Percentiles rank a stretch among this genome's conserved stretches.
These are phyloP conservation scores for Xylaria sp. DNA, from an alignment of 2,329 filamentous ascomycete species.

Conservation along the genomic window DNA sequence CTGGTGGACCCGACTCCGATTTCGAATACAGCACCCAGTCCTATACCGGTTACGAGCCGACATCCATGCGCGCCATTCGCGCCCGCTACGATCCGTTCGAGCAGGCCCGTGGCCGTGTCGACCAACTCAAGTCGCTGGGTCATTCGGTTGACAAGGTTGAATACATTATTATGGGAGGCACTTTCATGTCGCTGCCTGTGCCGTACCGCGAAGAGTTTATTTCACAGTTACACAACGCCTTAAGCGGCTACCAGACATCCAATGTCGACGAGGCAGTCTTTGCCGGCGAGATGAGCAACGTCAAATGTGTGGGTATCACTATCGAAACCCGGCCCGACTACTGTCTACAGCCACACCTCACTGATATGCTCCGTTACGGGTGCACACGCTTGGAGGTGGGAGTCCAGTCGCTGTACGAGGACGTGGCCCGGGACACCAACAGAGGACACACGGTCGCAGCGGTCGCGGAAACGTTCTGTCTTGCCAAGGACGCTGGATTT, in stretches of 20 bases:
- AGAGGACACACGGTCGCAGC: constrained; percentile 93
- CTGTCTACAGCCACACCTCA: constrained; percentile 92
- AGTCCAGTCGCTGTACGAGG: constrained; percentile 95
- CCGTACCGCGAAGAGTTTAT: constrained; percentile 94
- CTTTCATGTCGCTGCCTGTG: constrained; percentile 94
- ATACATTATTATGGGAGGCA: constrained; percentile 99
- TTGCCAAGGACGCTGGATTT: constrained; percentile 98
- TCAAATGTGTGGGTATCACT: constrained; percentile 97
- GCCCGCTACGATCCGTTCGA: constrained; percentile 98
- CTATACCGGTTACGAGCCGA: constrained; percentile 97
- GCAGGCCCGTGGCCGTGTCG: constrained; percentile 91
- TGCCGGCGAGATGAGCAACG: constrained; percentile 93
- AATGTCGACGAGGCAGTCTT: constrained; percentile 95
- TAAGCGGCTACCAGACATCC: constrained; percentile 92
- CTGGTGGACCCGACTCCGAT: constrained; percentile 94
- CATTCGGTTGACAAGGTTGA: constrained; percentile 99
- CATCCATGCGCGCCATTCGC: constrained; percentile 96
- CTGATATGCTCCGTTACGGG: constrained; percentile 95
- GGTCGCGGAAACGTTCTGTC: constrained; percentile 93
- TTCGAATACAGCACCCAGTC: constrained; percentile 99
- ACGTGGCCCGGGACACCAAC: constrained; percentile 97
- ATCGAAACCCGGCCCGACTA: constrained; percentile 98
- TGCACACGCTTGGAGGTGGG: constrained; percentile 94
- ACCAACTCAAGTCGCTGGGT: constrained; percentile 92
- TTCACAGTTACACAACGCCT: constrained; percentile 91